Evolutionary conservation across 2,329 filamentous ascomycete genomes (phyloP), one percentile per base, ranked within the genome.

Genomic region (Zymoseptoria tritici): DNA sequence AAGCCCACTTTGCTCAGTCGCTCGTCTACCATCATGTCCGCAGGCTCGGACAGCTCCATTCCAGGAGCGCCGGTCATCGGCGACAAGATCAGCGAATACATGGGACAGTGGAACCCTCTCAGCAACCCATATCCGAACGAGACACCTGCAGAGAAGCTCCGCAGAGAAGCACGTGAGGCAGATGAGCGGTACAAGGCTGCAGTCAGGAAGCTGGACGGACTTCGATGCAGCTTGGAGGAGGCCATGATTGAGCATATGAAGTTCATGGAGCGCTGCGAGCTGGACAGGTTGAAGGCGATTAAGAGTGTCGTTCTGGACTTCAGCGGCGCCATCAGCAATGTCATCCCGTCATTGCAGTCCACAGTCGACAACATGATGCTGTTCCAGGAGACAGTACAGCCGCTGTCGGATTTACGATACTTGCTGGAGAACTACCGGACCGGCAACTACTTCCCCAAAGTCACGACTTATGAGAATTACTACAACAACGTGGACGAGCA

Each of bases 361-460:
- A 91, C 92, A 0, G 91, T 99, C 22, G 94, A 99, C 78, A 91
- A 95, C 73, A 97, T 99, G 92, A 91, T 99, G 86, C 82, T 99
- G 53, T 99, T 95, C 78, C 94, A 99, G 75, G 94, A 99, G 79
- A 97, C 94, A 0, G 90, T 99, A n/a, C 94, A 97, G 75, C 94
- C 94, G 5, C 74, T 86, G 54, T 89, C 90, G 49, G 94, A 99
- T 75, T 79, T 99, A 67, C 85, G 94, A 64, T 99, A 97, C 74
- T 83, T 99, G 61, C 81, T 99, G 52, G 94, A 99, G 78, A 99
- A 93, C 73, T 99, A 99, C 77, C 88, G 92, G 64, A 99, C 94
- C 6, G 94, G 94, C 64, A 90, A 87, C 66, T 99, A 96, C 73
- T 85, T 91, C 56, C 94, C 94, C 8, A 92, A 85, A 70, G 93